Evolutionary conservation across 2,329 filamentous ascomycete genomes (phyloP).

Genomic region (Pseudogymnoascus sp.): DNA sequence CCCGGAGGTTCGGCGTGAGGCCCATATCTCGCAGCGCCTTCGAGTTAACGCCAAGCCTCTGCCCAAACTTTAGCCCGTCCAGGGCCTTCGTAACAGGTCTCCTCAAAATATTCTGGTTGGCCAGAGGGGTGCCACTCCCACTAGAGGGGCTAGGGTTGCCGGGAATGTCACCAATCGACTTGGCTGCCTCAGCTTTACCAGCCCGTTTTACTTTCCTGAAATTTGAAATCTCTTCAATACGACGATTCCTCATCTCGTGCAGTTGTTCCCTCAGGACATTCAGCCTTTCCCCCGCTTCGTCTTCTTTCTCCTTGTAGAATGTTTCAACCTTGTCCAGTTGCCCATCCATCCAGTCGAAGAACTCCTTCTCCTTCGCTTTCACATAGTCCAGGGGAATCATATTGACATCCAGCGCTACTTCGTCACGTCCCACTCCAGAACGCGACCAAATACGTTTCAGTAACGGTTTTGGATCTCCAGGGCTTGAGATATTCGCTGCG

Average conservation of each 20-base stretch:
- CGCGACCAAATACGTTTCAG: slow-evolving; percentile 1
- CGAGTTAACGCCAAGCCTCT: slow-evolving; percentile 49
- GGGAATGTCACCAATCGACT: not conserved
- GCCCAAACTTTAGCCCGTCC: slow-evolving; percentile 15
- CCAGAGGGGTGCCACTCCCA: slow-evolving; percentile 14
- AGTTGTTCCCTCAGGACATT: slow-evolving; percentile 70
- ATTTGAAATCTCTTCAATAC: slow-evolving; percentile 57
- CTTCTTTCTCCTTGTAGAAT: slow-evolving; percentile 84
- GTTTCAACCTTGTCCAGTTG: slow-evolving; percentile 86
- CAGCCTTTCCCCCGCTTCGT: slow-evolving; percentile 69
- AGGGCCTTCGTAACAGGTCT: slow-evolving; percentile 20
- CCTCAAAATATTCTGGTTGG: slow-evolving; percentile 11
- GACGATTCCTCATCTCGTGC: slow-evolving; percentile 83
- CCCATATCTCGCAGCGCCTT: slow-evolving; percentile 48
- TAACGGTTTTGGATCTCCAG: not conserved
- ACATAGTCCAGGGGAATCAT: slow-evolving; percentile 54
- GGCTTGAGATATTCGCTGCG: not conserved
- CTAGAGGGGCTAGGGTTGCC: not conserved
- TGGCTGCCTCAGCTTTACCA: not conserved
- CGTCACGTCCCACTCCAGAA: not conserved
- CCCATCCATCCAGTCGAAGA: slow-evolving; percentile 74
- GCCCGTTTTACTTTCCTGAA: slow-evolving; percentile 14
- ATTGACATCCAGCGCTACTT: slow-evolving; percentile 34
- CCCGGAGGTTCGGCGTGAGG: slow-evolving; percentile 26
- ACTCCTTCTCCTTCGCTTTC: slow-evolving; percentile 69